These are phyloP conservation scores for Starmerella sp. DNA, from an alignment of 805 yeast species.

Conservation along the genomic window DNA sequence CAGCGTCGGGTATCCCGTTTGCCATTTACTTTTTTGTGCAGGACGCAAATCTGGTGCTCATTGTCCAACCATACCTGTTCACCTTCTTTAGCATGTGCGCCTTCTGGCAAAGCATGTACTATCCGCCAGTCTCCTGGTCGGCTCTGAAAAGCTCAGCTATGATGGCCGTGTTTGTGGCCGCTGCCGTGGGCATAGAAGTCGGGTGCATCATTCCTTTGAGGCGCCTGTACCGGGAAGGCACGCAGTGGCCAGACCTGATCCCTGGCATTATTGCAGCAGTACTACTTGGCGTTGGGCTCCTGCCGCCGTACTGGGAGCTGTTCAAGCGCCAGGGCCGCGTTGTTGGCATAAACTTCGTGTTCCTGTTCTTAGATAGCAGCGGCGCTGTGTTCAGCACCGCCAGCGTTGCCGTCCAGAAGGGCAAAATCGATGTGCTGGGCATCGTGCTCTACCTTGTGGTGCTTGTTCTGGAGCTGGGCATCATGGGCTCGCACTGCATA, in stretches of 20 bases:
- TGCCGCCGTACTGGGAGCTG: constrained; percentile 84
- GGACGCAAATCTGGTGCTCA: constrained; percentile 62
- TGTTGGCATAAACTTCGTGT: constrained; percentile 77
- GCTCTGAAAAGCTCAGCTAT: constrained; percentile 29
- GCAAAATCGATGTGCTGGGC: constrained; percentile 66
- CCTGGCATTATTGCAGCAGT: constrained; percentile 75
- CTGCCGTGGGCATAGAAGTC: constrained; percentile 50
- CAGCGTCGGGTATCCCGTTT: constrained; percentile 69
- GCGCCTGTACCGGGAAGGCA: constrained; percentile 39
- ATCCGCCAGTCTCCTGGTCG: constrained; percentile 52
- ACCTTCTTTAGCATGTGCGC: constrained; percentile 55
- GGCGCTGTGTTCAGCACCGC: constrained; percentile 76
- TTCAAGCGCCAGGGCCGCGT: constrained; percentile 72
- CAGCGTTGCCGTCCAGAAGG: constrained; percentile 43
- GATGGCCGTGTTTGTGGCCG: constrained; percentile 32
- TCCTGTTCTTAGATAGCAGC: constrained; percentile 58
- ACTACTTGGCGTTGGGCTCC: constrained; percentile 58
- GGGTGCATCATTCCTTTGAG: constrained; percentile 65
- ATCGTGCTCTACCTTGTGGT: constrained; percentile 64
- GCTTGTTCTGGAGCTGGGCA: constrained; percentile 65
- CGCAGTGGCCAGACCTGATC: constrained; percentile 65
- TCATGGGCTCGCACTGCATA: constrained; percentile 53
- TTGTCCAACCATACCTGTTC: constrained; percentile 81
- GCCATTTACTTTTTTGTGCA: constrained; percentile 69
- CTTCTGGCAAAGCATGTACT: constrained; percentile 54